Evolutionary conservation across 495 filamentous ascomycete species (phyloP).

Genomic region (Penicillium robsamsonii): DNA sequence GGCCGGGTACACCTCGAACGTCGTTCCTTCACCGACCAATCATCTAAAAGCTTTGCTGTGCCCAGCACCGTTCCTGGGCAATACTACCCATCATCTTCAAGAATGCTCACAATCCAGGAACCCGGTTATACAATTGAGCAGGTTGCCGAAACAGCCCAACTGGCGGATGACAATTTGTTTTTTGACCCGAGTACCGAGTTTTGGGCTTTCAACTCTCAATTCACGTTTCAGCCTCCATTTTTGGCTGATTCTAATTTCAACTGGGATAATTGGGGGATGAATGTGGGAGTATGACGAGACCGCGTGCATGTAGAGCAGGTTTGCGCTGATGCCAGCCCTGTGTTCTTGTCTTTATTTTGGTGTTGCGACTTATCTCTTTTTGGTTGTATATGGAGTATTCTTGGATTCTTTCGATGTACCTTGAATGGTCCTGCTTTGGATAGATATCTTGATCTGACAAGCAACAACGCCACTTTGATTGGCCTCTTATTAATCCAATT

Average conservation of each 20-base stretch:
- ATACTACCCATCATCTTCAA: neutral
- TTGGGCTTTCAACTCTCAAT: constrained; percentile 16
- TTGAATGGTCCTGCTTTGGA: neutral
- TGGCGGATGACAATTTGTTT: neutral
- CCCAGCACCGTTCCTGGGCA: neutral
- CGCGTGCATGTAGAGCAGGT: neutral
- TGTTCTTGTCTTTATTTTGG: neutral
- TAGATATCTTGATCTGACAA: neutral
- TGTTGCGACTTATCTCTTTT: neutral
- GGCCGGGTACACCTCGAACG: constrained; percentile 16
- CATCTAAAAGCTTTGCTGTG: neutral
- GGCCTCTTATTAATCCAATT: neutral
- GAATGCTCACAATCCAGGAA: neutral
- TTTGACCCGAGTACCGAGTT: constrained; percentile 11
- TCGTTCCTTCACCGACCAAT: neutral
- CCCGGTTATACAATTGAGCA: neutral
- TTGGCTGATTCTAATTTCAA: constrained; percentile 11
- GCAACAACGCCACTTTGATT: neutral
- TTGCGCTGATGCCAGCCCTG: neutral
- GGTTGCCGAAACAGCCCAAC: neutral
- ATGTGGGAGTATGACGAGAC: neutral
- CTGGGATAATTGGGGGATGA: constrained; percentile 5
- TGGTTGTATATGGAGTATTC: neutral
- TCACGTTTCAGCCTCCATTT: constrained; percentile 13
- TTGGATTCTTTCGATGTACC: neutral